Evolutionary conservation across 352 stramenopile genomes (phyloP), one percentile per base, ranked within the genome.

Genomic region (Phytophthora uliginosa): DNA sequence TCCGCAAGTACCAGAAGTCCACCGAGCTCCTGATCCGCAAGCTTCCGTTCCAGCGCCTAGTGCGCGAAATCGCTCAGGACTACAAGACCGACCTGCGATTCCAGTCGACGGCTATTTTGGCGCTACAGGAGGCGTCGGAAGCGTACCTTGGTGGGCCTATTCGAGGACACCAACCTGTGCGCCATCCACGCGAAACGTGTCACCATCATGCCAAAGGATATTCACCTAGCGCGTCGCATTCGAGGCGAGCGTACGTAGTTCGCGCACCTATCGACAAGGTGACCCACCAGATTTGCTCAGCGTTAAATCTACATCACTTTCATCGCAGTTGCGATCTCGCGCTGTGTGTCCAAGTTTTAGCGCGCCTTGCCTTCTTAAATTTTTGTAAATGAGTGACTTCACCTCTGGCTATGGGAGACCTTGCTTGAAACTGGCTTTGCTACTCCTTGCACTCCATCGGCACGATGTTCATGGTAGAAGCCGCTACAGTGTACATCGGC

Each of bases 191-290:
- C 40, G 63, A 98, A 98, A 77, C 90, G 94, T 59, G 92, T 98
- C 38, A 98, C 95, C 17, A 98, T 98, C 80, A 98, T 98, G 94
- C 95, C 95, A 45, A 98, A 97, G 84, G 95, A 98, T 76, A 98
- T 98, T 59, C 95, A 98, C 82, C 83, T 98, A 8, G 94, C 93
- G 26, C 90, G 91, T 57, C 86, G 94, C 69, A 98, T 98, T 73
- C 88, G 94, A 57, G 92, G 94, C 47, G 91, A 97, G 77, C 82
- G 83, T 50, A 86, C 82, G 62, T 48, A 48, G 40, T 15, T 15
- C 1, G 34, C 26, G 7, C 3, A 31, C 26, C 36, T 18, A 15
- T 5, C 36, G 15, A 17, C 36, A 18, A 42, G 13, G 36, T 17
- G 36, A 42, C 5, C 36, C 36, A 40, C 34, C 34, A 40, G 12